phyloP scores from a whole-genome alignment of 176 grass and related monocot genomes.

The Lolium perenne region DNA sequence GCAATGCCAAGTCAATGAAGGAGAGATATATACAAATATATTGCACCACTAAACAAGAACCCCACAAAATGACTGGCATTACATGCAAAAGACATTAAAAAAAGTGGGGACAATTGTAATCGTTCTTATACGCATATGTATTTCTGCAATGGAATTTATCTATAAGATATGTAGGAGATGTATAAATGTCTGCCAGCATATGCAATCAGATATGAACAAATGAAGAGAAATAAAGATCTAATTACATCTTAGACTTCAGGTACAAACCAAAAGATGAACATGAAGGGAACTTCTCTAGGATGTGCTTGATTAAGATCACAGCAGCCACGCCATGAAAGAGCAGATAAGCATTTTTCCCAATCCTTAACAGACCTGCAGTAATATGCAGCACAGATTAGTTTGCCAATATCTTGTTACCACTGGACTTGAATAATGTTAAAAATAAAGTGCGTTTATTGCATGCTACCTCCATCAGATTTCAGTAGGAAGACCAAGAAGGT shows the following conservation, averaged over 20 bases:
- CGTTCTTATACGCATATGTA: slow-evolving; percentile 12
- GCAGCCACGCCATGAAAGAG: slow-evolving; percentile 68
- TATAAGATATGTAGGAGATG: background rate
- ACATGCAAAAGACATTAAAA: background rate
- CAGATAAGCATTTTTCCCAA: slow-evolving; percentile 53
- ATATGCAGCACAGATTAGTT: slow-evolving; percentile 25
- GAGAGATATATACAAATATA: background rate
- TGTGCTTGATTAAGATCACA: slow-evolving; percentile 82
- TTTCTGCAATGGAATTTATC: background rate
- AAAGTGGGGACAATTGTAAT: background rate
- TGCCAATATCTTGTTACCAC: background rate
- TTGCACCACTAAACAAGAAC: slow-evolving; percentile 25
- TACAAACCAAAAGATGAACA: slow-evolving; percentile 98
- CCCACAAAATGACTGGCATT: slow-evolving; percentile 11
- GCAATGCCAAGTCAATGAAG: slow-evolving; percentile 8
- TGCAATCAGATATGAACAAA: slow-evolving; percentile 16
- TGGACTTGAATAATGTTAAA: slow-evolving; percentile 15
- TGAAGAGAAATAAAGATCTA: slow-evolving; percentile 39
- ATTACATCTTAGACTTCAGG: slow-evolving; percentile 61
- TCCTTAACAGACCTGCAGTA: slow-evolving; percentile 52
- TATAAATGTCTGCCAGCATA: slow-evolving; percentile 14
- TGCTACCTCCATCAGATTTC: slow-evolving; percentile 69
- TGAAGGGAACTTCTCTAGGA: slow-evolving; percentile 81
- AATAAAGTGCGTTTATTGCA: background rate
- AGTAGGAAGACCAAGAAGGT: slow-evolving; percentile 47